phyloP scores from a whole-genome alignment of 2,329 filamentous ascomycete genomes.

The Verticillium alfalfae region DNA sequence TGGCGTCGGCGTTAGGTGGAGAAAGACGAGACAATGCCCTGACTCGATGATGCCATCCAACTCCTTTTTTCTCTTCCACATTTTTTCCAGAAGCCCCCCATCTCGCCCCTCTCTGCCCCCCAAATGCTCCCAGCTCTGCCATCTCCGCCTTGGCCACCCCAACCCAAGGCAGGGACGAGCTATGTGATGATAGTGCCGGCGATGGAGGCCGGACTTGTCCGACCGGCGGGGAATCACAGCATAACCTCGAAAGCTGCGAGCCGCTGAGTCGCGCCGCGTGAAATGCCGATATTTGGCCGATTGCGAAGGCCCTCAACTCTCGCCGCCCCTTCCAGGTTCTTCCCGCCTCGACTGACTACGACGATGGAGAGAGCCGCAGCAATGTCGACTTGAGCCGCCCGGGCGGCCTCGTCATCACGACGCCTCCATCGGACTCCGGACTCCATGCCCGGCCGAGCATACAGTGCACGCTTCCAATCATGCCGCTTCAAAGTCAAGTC shows the following conservation, averaged over 20 bases:
- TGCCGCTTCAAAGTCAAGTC: not conserved
- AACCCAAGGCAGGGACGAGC: not conserved
- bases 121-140: not conserved
- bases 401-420: not conserved
- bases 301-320: not conserved
- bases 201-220: constrained; percentile 1
- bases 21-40: not conserved
- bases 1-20: not conserved
- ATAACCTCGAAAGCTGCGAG: not conserved
- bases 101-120: not conserved
- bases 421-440: not conserved
- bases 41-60: constrained; percentile 1
- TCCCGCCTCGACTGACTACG: not conserved
- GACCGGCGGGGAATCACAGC: not conserved
- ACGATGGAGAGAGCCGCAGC: not conserved
- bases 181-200: not conserved
- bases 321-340: not conserved
- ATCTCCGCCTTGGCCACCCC: not conserved
- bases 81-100: constrained; percentile 1
- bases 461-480: not conserved
- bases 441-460: not conserved
- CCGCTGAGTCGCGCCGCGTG: not conserved
- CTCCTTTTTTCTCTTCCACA: not conserved
- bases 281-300: not conserved
- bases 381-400: not conserved